These are phyloP conservation scores for Pugionium cornutum DNA, from an alignment of 345 rosid genomes.

Conservation along the genomic window DNA sequence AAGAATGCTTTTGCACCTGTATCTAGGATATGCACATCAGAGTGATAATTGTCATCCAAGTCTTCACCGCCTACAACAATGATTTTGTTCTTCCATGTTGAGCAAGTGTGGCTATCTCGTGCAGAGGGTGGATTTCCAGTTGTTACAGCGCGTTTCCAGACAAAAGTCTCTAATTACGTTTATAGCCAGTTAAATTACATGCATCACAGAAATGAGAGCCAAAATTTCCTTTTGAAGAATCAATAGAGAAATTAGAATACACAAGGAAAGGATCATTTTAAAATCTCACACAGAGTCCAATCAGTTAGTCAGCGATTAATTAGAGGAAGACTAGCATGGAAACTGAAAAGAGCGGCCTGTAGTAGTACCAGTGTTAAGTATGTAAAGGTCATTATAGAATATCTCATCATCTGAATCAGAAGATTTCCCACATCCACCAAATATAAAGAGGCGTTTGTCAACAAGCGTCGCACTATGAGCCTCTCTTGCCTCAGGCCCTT, in stretches of 20 bases:
- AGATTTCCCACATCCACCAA: constrained; percentile 93
- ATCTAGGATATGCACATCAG: constrained; percentile 92
- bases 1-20: constrained; percentile 54
- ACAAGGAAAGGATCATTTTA: background rate
- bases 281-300: constrained; percentile 11
- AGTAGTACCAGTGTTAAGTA: constrained; percentile 72
- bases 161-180: constrained; percentile 68
- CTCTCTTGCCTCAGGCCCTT: constrained; percentile 88
- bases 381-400: constrained; percentile 83
- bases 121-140: constrained; percentile 83
- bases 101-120: constrained; percentile 93
- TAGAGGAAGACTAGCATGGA: background rate
- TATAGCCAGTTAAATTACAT: constrained; percentile 11
- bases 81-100: constrained; percentile 83
- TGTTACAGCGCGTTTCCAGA: constrained; percentile 74
- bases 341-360: constrained; percentile 18
- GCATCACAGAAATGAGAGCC: background rate
- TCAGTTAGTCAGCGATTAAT: background rate
- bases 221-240: background rate
- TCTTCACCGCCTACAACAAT: constrained; percentile 97
- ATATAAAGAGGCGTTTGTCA: constrained; percentile 75
- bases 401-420: constrained; percentile 56
- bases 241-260: background rate
- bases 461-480: constrained; percentile 89
- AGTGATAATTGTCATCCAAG: constrained; percentile 73